Percentiles rank a stretch among this genome's conserved stretches.
Conservation (phyloP, 345 rosid genomes). For the Hibiscus syriacus region DNA sequence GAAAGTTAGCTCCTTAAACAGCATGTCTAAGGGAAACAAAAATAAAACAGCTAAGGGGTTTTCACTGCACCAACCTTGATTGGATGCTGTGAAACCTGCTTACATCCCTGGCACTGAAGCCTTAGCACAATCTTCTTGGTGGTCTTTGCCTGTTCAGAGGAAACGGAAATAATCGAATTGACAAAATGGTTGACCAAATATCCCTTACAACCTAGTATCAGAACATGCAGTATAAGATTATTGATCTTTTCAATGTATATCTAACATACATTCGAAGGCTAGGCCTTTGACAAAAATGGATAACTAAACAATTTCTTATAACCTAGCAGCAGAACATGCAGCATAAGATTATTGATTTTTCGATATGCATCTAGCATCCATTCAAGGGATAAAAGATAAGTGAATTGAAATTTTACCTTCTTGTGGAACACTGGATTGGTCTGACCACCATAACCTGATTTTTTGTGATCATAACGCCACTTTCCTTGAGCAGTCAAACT, state of each 20-base stretch:
- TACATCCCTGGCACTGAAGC: constrained; percentile 85
- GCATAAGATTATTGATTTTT: not conserved
- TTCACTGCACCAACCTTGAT: constrained; percentile 43
- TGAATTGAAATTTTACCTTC: constrained; percentile 38
- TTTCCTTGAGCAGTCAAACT: constrained; percentile 85
- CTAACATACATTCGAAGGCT: not conserved
- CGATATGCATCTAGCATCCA: not conserved
- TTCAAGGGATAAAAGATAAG: not conserved
- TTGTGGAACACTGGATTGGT: constrained; percentile 90
- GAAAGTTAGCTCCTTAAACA: not conserved
- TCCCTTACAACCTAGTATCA: not conserved
- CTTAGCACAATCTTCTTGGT: constrained; percentile 88
- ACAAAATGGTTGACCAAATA: not conserved
- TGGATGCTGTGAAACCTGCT: constrained; percentile 73
- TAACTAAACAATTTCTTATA: not conserved
- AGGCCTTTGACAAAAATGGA: not conserved
- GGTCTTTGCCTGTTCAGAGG: constrained; percentile 55
- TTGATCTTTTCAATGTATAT: not conserved
- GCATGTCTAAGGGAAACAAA: not conserved
- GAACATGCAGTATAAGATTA: not conserved
- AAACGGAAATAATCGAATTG: not conserved
- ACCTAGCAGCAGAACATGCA: not conserved
- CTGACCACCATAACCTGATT: constrained; percentile 90
- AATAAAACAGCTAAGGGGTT: not conserved
- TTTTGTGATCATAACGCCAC: constrained; percentile 79